Base-by-base conservation (phyloP, 768 basidiomycete species). In the Naganishia kalamii region DNA sequence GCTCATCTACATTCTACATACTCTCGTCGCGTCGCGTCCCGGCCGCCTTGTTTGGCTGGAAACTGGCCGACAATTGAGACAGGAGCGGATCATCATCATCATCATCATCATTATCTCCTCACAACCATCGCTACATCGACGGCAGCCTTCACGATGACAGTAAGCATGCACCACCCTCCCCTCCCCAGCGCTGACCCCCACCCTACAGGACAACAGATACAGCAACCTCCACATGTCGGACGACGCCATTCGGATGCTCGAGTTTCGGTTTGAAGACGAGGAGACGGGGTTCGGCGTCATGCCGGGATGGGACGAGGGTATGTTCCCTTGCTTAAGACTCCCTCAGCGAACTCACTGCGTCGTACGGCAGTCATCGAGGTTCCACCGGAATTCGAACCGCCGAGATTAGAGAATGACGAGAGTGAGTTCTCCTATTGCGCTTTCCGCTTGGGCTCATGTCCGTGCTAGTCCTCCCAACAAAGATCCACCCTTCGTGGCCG, bases 181-280 rank as follows among this genome's bases (percentile, higher is more conserved):
- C 17, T 21, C 10, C n/a, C 35, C 37, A 19, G 13, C 54, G 54
- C 54, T 57, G 8, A 57, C 27, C 6, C 23, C 23, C 37, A 33
- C 17, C 54, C 37, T 8, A 43, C 35, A 67, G 66, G 66, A 67
- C 52, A 59, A 52, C 41, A 49, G 66, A 3, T 67, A 61, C 46
- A 62, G 60, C 50, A 49, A 67, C 47, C 57, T 67, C 1, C 66
- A 67, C 61, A 62, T 52, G 48, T 54, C 66, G 15, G 43, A 57
- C 40, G 60, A 49, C n/a, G 61, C 66, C 7, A 43, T 67, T 23
- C 66, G 61, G 11, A 67, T 67, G 66, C 52, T 67, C 33, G 66
- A 67, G 23, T 67, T 67, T 43, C 50, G 60, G 0, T 60, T 62
- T 23, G 66, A 62, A 30, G 66, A 67, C 19, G 60, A 62, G 19